phyloP scores from a whole-genome alignment of 768 basidiomycete species.

The Mycena latifolia region DNA sequence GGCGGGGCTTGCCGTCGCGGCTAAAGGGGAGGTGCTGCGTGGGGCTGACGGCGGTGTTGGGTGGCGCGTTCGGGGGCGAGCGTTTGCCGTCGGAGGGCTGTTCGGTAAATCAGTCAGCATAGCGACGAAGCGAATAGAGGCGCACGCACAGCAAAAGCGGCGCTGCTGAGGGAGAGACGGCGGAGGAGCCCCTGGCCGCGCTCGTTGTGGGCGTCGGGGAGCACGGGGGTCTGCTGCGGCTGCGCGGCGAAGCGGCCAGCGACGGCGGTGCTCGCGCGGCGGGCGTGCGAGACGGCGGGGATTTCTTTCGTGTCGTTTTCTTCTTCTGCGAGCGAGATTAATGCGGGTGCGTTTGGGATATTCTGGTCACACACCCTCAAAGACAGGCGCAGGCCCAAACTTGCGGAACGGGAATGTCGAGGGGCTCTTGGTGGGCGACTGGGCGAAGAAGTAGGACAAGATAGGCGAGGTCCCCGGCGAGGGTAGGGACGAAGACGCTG shows the following conservation, averaged over 20 bases:
- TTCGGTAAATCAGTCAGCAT: conserved; percentile 26
- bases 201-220: conserved; percentile 67
- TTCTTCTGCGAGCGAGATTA: conserved; percentile 44
- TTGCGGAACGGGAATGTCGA: conserved; percentile 75
- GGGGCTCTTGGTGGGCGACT: conserved; percentile 68
- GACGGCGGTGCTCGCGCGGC: conserved; percentile 71
- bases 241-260: conserved; percentile 67
- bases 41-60: conserved; percentile 63
- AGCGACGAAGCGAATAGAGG: background rate
- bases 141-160: background rate
- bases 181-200: conserved; percentile 80
- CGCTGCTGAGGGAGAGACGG: conserved; percentile 80
- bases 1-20: conserved; percentile 56
- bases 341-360: background rate
- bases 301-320: conserved; percentile 56
- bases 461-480: conserved; percentile 79
- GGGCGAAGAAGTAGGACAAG: conserved; percentile 74
- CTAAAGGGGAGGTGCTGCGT: conserved; percentile 45
- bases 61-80: conserved; percentile 61
- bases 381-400: conserved; percentile 65
- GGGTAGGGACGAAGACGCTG: conserved; percentile 55
- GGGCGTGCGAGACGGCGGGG: conserved; percentile 60
- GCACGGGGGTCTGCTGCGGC: conserved; percentile 45
- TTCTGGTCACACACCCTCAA: conserved; percentile 68
- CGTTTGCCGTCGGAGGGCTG: conserved; percentile 41